Evolutionary conservation across 768 basidiomycete genomes (phyloP).

Genomic region (Gelatoporia subvermispora): DNA sequence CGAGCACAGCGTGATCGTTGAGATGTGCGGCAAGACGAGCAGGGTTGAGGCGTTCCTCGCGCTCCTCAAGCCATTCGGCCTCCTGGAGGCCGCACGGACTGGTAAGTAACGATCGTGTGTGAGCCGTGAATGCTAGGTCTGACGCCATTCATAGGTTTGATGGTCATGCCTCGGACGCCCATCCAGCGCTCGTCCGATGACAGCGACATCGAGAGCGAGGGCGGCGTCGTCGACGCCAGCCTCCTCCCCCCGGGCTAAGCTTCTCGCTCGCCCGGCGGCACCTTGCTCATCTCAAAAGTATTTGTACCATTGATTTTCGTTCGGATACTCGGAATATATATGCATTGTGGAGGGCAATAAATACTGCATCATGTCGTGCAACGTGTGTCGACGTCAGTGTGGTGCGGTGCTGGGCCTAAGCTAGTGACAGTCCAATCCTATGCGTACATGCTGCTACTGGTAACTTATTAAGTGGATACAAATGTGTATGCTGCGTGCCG

Average conservation of each 20-base stretch:
- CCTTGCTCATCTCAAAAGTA: neutral
- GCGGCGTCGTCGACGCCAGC: constrained; percentile 76
- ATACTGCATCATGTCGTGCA: neutral
- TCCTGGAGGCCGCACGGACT: constrained; percentile 91
- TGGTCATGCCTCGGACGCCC: constrained; percentile 98
- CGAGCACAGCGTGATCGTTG: constrained; percentile 92
- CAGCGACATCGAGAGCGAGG: constrained; percentile 46
- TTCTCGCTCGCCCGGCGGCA: neutral
- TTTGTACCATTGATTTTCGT: neutral
- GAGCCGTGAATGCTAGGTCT: neutral
- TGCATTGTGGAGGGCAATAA: neutral
- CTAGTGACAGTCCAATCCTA: neutral
- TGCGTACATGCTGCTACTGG: constrained; percentile 1
- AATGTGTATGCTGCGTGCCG: neutral
- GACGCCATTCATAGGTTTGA: constrained; percentile 54
- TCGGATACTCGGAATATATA: too few relatives aligned
- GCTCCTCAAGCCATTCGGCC: constrained; percentile 89
- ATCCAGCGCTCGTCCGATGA: constrained; percentile 57
- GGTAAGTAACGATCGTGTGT: constrained; percentile 44
- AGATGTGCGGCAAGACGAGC: constrained; percentile 88
- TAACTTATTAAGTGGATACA: constrained; percentile 4
- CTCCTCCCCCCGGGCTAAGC: constrained; percentile 88
- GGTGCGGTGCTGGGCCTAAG: neutral
- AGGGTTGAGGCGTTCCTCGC: constrained; percentile 91
- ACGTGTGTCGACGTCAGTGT: neutral